Conservation (phyloP, 208 protist species). For the Angomonas deanei region DNA sequence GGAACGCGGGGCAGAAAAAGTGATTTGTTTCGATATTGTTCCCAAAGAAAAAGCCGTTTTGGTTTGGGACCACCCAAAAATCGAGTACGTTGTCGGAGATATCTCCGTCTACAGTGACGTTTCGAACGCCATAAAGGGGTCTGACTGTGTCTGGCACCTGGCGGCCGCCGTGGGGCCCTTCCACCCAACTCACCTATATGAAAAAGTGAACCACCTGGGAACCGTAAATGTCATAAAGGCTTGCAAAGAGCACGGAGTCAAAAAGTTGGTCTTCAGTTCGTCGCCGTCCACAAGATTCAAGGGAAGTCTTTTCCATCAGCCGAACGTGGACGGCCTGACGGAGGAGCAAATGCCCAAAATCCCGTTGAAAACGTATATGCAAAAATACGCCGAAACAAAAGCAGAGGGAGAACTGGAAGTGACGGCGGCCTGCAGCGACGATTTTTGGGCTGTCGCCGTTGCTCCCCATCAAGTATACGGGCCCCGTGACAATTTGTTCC, state of each 20-base stretch:
- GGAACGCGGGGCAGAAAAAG: slow-evolving; percentile 88
- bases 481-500: slow-evolving; percentile 92
- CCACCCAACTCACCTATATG: slow-evolving; percentile 84
- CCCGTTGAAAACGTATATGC: slow-evolving; percentile 86
- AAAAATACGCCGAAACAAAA: slow-evolving; percentile 94
- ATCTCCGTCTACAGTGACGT: slow-evolving; percentile 81
- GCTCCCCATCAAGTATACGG: slow-evolving; percentile 95
- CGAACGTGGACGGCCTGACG: slow-evolving; percentile 89
- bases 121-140: slow-evolving; percentile 65
- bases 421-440: slow-evolving; percentile 58
- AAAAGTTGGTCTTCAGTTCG: slow-evolving; percentile 92
- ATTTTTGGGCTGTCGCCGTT: slow-evolving; percentile 87
- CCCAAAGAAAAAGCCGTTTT: slow-evolving; percentile 63
- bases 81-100: slow-evolving; percentile 91
- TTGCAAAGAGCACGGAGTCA: slow-evolving; percentile 84
- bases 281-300: slow-evolving; percentile 92
- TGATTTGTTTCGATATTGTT: slow-evolving; percentile 90
- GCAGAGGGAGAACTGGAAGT: slow-evolving; percentile 89
- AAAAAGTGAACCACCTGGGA: slow-evolving; percentile 89
- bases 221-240: slow-evolving; percentile 93
- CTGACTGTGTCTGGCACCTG: slow-evolving; percentile 93
- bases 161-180: slow-evolving; percentile 93
- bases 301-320: slow-evolving; percentile 82
- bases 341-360: slow-evolving; percentile 88
- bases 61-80: slow-evolving; percentile 74